These are phyloP conservation scores for Neurospora sp. DNA, from an alignment of 495 filamentous ascomycete species.

Conservation along the genomic window DNA sequence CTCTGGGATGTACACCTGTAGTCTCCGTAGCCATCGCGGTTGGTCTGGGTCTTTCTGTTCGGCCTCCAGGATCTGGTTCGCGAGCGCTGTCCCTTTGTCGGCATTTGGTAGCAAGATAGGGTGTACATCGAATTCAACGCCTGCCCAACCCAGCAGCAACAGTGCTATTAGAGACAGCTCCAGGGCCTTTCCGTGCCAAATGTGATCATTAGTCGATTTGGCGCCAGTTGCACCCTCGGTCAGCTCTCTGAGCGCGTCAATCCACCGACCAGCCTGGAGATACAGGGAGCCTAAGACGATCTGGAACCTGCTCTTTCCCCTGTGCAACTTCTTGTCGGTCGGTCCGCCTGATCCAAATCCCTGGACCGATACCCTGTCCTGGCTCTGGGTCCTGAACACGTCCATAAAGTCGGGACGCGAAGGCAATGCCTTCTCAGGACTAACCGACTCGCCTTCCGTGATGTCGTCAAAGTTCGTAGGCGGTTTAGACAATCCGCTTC, in stretches of 20 bases:
- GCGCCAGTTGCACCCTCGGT: slow-evolving; percentile 68
- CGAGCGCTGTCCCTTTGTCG: slow-evolving; percentile 33
- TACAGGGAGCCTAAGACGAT: slow-evolving; percentile 80
- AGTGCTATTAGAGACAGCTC: slow-evolving; percentile 77
- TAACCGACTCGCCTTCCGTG: slow-evolving; percentile 22
- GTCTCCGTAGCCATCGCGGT: slow-evolving; percentile 32
- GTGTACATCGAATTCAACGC: slow-evolving; percentile 75
- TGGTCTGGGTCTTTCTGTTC: slow-evolving; percentile 32
- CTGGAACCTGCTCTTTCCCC: slow-evolving; percentile 69
- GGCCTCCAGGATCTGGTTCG: slow-evolving; percentile 36
- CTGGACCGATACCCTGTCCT: slow-evolving; percentile 72
- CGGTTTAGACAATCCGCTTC: slow-evolving; percentile 41
- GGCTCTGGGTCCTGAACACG: slow-evolving; percentile 42
- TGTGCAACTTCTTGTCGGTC: slow-evolving; percentile 68
- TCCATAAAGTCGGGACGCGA: slow-evolving; percentile 26
- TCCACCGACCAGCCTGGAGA: slow-evolving; percentile 80
- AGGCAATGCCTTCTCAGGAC: slow-evolving; percentile 21
- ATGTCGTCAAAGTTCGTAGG: slow-evolving; percentile 69
- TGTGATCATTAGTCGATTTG: slow-evolving; percentile 73
- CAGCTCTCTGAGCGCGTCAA: slow-evolving; percentile 79
- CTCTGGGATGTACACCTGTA: slow-evolving; percentile 35
- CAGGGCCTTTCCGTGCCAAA: slow-evolving; percentile 94
- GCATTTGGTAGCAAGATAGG: slow-evolving; percentile 36
- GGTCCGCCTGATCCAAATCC: slow-evolving; percentile 66
- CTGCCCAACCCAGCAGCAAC: slow-evolving; percentile 74